phyloP scores from a whole-genome alignment of 2,329 filamentous ascomycete species.

The Hypoxylon sp. region DNA sequence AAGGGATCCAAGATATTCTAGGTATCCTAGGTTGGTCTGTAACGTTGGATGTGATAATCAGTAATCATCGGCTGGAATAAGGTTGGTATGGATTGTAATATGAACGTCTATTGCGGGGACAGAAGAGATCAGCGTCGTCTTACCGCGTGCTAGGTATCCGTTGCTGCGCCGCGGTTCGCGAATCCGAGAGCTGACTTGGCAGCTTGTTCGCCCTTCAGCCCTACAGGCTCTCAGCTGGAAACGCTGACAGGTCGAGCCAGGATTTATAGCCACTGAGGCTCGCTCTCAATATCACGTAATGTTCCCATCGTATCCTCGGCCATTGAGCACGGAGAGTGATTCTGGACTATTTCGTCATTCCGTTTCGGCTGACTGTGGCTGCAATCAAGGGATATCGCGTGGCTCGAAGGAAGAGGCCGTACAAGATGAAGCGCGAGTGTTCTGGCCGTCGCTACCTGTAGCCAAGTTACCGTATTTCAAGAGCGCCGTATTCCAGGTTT shows the following conservation, averaged over 20 bases:
- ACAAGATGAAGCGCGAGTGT: too few species aligned
- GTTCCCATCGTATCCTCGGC: constrained; percentile 11
- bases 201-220: too few species aligned
- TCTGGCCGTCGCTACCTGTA: too few species aligned
- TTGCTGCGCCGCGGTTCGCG: constrained; percentile 27
- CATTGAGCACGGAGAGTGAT: neutral
- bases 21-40: too few species aligned
- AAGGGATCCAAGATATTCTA: too few species aligned
- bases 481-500: too few species aligned
- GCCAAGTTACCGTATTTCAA: too few species aligned
- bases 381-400: constrained; percentile 1
- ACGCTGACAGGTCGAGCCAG: constrained; percentile 12
- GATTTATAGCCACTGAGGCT: constrained; percentile 17
- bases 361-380: neutral
- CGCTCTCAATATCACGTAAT: constrained; percentile 21
- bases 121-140: neutral
- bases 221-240: constrained; percentile 21
- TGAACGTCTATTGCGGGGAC: neutral
- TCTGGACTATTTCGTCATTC: neutral
- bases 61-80: too few species aligned
- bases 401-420: too few species aligned
- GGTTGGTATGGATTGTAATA: neutral
- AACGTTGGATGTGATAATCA: too few species aligned
- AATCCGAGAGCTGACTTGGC: too few species aligned
- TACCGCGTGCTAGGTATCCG: neutral